phyloP scores from a whole-genome alignment of 2,329 filamentous ascomycete species.

The Colletotrichum euphorbiae region DNA sequence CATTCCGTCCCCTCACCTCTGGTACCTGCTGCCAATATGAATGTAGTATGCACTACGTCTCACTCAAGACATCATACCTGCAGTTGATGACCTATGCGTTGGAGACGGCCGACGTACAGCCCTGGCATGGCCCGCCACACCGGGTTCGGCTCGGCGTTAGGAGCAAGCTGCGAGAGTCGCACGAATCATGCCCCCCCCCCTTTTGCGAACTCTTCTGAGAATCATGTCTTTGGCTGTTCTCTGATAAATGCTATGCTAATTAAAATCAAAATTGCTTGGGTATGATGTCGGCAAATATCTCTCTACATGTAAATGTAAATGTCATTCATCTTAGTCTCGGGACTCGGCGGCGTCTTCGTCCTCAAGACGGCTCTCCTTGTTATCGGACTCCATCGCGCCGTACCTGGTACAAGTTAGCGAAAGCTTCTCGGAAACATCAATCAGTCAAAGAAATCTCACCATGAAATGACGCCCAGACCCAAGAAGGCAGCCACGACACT shows the following conservation, averaged over 20 bases:
- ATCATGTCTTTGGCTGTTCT: background rate
- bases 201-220: too few relatives aligned
- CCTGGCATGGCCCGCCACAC: too few relatives aligned
- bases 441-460: slow-evolving; percentile 13
- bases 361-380: slow-evolving; percentile 17
- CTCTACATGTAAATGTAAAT: background rate
- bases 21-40: too few relatives aligned
- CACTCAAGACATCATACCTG: too few relatives aligned
- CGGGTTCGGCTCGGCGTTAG: too few relatives aligned
- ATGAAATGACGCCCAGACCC: slow-evolving; percentile 38
- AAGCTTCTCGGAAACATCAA: background rate
- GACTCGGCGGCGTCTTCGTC: background rate
- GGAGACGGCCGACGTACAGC: too few relatives aligned
- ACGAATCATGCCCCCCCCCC: too few relatives aligned
- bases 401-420: slow-evolving; percentile 20
- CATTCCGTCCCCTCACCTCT: background rate
- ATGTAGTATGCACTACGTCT: too few relatives aligned
- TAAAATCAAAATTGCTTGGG: slow-evolving; percentile 5
- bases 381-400: slow-evolving; percentile 28
- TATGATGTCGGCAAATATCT: background rate
- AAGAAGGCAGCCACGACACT: slow-evolving; percentile 38
- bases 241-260: background rate
- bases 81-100: too few relatives aligned
- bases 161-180: too few relatives aligned
- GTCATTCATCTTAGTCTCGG: slow-evolving; percentile 17